phyloP scores from a whole-genome alignment of 768 basidiomycete species.

The Macrolepiota dolichaula region DNA sequence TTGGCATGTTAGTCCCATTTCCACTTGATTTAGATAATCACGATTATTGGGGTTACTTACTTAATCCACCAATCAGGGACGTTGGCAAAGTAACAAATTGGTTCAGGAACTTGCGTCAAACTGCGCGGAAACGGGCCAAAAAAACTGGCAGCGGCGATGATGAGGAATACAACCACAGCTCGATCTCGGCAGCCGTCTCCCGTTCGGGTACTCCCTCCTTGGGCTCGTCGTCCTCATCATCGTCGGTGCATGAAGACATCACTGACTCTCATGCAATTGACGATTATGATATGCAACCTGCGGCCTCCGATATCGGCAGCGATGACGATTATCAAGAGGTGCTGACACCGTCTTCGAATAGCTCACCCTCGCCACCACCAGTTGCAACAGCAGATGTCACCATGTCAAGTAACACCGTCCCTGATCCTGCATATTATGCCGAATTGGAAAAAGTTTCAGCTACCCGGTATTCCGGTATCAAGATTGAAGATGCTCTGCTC shows the following conservation, averaged over 20 bases:
- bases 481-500: conserved; percentile 71
- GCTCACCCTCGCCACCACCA: conserved; percentile 31
- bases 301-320: conserved; percentile 54
- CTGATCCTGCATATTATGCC: conserved; percentile 35
- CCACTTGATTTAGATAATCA: conserved; percentile 14
- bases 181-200: conserved; percentile 42
- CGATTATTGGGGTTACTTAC: conserved; percentile 12
- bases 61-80: conserved; percentile 47
- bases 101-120: conserved; percentile 84
- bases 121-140: conserved; percentile 68
- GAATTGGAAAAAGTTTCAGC: conserved; percentile 47
- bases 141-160: conserved; percentile 43
- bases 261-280: conserved; percentile 48
- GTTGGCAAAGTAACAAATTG: conserved; percentile 84
- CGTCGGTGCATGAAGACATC: conserved; percentile 33
- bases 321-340: conserved; percentile 75
- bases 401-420: conserved; percentile 10
- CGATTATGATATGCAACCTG: conserved; percentile 38
- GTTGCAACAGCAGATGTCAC: conserved; percentile 10
- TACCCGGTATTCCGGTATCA: conserved; percentile 49
- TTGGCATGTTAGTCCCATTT: conserved; percentile 61
- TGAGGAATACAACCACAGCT: conserved; percentile 34
- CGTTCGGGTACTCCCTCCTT: conserved; percentile 51
- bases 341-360: conserved; percentile 66
- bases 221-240: conserved; percentile 44